Base-by-base conservation (phyloP, 192 early-diverging fungal genomes). In the Phycomyces nitens region DNA sequence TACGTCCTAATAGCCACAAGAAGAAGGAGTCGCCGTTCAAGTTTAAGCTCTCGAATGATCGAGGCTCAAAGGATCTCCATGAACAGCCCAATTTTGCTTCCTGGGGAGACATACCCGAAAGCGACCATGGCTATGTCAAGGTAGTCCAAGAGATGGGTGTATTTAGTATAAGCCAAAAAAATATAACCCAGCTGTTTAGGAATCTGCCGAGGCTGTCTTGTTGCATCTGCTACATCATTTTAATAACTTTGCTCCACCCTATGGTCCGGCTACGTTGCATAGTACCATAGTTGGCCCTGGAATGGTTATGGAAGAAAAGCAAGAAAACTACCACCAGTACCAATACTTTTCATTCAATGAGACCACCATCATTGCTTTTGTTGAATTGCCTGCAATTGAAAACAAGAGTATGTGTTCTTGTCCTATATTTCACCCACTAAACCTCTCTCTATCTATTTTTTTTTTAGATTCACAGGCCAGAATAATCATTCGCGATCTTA, bases 301-400 rank as follows among this genome's bases (percentile, higher is more conserved):
- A 5, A 55, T 73, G 39, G 24, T 56, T 6, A 58, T 77, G n/a
- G 71, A 73, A 40, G 66, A 79, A 29, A 67, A 57, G 23, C 50
- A 65, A 6, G 77, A 81, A 29, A 64, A 78, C 11, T 62, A 66
- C 18, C 76, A 82, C 1, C 69, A 82, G 18, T 84, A 78, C 51
- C 80, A 89, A 56, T 89, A 88, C 56, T 90, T 94, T 75, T 76
- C 88, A 10, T 71, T 83, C 57, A 91, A 93, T 55, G 82, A 90
- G 61, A 83, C 80, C 16, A 83, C 87, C 4, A 68, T 94, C 53
- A 74, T 94, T 43, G 86, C 89, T 1, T 66, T 91, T 42, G 74
- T 89, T 29, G 92, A 93, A 67, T 65, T 87, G 29, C 81, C 82
- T 1, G 71, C 72, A 15, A 64, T 43, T 16, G 78, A 65, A 22